A percentile compares a stretch with the other conserved stretches of the same genome.
These are phyloP conservation scores for Sporothrix pseudoabietina DNA, from an alignment of 2,329 filamentous ascomycete genomes.

Conservation along the genomic window DNA sequence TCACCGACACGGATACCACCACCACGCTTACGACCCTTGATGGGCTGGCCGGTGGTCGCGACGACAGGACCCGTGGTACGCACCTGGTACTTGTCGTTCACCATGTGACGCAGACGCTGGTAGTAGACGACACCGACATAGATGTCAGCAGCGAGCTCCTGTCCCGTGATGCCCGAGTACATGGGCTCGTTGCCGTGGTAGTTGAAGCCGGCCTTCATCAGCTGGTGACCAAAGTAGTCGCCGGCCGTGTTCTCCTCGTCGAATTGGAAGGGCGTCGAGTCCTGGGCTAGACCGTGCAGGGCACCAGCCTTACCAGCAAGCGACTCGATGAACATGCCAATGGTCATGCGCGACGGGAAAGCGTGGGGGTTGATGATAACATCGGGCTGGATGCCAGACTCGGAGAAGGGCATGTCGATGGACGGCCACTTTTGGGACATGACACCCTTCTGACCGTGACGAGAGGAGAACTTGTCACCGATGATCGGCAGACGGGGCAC, in stretches of 20 bases:
- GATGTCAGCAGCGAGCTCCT: slow-evolving; percentile 92
- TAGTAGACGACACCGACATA: slow-evolving; percentile 98
- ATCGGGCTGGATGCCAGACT: slow-evolving; percentile 94
- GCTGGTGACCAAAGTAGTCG: slow-evolving; percentile 94
- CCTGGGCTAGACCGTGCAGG: slow-evolving; percentile 92
- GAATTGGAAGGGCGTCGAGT: slow-evolving; percentile 93
- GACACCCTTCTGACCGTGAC: slow-evolving; percentile 98
- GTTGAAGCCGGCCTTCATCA: slow-evolving; percentile 94
- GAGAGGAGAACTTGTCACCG: slow-evolving; percentile 98
- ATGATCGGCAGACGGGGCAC: slow-evolving; percentile 89
- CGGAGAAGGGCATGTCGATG: slow-evolving; percentile 93
- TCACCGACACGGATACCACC: slow-evolving; percentile 99
- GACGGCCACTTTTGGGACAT: slow-evolving; percentile 93
- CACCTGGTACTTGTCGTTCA: slow-evolving; percentile 99
- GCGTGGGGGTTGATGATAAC: slow-evolving; percentile 99
- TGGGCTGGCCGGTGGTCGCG: slow-evolving; percentile 87
- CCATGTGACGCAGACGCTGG: slow-evolving; percentile 97
- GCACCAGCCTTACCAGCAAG: slow-evolving; percentile 93
- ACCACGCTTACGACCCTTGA: slow-evolving; percentile 94
- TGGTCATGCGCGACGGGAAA: slow-evolving; percentile 99
- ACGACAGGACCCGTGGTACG: slow-evolving; percentile 93
- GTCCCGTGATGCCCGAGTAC: slow-evolving; percentile 95
- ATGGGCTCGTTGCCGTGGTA: slow-evolving; percentile 98
- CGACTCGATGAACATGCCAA: slow-evolving; percentile 98
- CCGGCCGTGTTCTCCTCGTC: slow-evolving; percentile 88